These are phyloP conservation scores for Hypoxylon sp. DNA, from an alignment of 2,329 filamentous ascomycete species.

Conservation along the genomic window DNA sequence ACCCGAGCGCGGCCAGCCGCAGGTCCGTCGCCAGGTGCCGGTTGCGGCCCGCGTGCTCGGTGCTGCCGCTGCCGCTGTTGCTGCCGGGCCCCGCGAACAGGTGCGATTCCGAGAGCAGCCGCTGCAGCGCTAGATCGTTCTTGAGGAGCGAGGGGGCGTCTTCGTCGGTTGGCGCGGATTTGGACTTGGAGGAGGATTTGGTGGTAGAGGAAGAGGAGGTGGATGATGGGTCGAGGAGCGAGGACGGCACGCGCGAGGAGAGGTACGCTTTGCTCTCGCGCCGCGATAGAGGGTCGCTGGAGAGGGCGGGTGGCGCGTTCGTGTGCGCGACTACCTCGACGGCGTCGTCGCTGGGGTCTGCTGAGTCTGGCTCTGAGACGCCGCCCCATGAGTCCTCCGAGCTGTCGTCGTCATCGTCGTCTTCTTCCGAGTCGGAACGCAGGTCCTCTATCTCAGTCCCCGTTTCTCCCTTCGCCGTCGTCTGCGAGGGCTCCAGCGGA, in stretches of 20 bases:
- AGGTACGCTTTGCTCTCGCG: conserved; percentile 77
- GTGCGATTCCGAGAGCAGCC: conserved; percentile 89
- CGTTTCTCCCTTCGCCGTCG: conserved; percentile 34
- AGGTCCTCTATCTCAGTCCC: conserved; percentile 46
- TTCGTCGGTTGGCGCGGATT: conserved; percentile 56
- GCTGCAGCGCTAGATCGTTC: conserved; percentile 91
- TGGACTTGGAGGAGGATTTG: conserved; percentile 31
- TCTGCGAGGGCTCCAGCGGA: conserved; percentile 60
- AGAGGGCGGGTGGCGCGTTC: conserved; percentile 46
- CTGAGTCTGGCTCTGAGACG: conserved; percentile 53
- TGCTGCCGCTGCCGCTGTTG: conserved; percentile 43
- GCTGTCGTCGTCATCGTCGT: conserved; percentile 27
- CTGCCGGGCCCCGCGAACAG: conserved; percentile 64
- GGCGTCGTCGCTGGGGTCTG: conserved; percentile 39
- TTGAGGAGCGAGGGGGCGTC: conserved; percentile 76
- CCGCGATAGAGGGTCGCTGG: conserved; percentile 62
- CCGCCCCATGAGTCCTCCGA: conserved; percentile 64
- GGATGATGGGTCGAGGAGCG: conserved; percentile 31
- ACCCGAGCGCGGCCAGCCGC: conserved; percentile 80
- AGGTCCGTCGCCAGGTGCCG: conserved; percentile 85
- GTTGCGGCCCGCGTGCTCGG: conserved; percentile 67
- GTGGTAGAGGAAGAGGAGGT: conserved; percentile 36
- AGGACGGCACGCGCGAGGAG: conserved; percentile 60
- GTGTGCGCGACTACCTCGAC: conserved; percentile 72
- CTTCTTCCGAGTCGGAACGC: conserved; percentile 39